Evolutionary conservation across 495 filamentous ascomycete species (phyloP).

Genomic region (Penicillium arizonense): DNA sequence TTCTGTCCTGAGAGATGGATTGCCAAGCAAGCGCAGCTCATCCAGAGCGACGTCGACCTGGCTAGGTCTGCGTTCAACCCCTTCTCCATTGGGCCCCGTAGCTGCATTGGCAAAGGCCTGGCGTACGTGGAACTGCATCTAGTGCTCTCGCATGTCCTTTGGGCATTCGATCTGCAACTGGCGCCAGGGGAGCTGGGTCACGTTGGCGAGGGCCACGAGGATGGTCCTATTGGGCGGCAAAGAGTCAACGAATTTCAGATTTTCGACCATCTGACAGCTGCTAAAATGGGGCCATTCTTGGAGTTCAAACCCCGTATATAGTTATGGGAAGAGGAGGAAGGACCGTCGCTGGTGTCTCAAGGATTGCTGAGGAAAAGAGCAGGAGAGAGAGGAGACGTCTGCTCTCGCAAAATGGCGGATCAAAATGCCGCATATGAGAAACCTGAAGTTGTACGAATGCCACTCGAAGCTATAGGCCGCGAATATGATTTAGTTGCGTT

Average conservation of each 20-base stretch:
- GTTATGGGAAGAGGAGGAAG: not conserved
- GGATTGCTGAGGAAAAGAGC: too few species aligned
- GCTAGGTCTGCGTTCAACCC: slow-evolving; percentile 52
- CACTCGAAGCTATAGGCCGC: too few species aligned
- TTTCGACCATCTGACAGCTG: not conserved
- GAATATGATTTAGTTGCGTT: too few species aligned
- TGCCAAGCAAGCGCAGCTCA: not conserved
- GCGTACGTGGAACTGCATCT: slow-evolving; percentile 37
- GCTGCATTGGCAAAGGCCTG: slow-evolving; percentile 59
- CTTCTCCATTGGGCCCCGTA: slow-evolving; percentile 55
- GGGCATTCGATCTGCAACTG: slow-evolving; percentile 5
- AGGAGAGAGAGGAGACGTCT: too few species aligned
- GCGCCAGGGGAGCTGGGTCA: slow-evolving; percentile 3
- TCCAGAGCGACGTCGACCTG: not conserved
- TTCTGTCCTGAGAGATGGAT: slow-evolving; percentile 57
- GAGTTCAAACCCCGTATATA: not conserved
- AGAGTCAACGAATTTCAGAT: not conserved
- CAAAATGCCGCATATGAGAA: too few species aligned
- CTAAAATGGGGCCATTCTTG: not conserved
- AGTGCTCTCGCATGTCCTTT: slow-evolving; percentile 5
- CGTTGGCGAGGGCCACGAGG: not conserved
- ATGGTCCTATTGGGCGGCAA: not conserved
- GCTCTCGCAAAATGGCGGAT: too few species aligned
- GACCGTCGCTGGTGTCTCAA: too few species aligned
- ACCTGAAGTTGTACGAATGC: too few species aligned